Conservation (phyloP, 169 alveolate species). For the Eimeria zaria region DNA sequence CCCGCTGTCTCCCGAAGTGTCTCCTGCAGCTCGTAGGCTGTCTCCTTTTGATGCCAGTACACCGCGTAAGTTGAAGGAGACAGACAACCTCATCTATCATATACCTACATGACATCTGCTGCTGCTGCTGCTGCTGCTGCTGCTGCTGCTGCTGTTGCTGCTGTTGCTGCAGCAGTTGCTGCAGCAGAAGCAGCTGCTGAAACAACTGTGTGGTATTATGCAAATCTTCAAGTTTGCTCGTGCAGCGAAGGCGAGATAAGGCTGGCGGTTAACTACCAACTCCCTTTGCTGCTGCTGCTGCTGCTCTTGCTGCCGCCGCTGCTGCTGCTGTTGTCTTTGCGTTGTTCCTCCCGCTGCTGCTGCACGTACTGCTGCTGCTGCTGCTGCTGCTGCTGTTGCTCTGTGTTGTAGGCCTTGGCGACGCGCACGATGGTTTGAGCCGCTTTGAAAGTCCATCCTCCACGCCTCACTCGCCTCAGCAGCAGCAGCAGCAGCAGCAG, state of each 20-base stretch:
- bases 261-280: too few relatives aligned
- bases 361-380: conserved; percentile 17
- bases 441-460: background rate
- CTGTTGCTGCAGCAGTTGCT: background rate
- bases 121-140: too few relatives aligned
- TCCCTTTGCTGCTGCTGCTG: too few relatives aligned
- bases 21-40: background rate
- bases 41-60: background rate
- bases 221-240: too few relatives aligned
- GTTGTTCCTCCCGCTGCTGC: background rate
- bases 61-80: conserved; percentile 24
- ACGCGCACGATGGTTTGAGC: conserved; percentile 6
- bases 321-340: conserved; percentile 22
- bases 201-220: too few relatives aligned
- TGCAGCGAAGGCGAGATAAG: too few relatives aligned
- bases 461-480: background rate
- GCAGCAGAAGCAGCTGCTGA: background rate
- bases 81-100: too few relatives aligned
- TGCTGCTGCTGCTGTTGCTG: background rate
- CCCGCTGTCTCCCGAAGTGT: conserved; percentile 24
- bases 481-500: conserved; percentile 46
- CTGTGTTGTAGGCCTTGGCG: conserved; percentile 25
- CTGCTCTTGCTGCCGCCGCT: conserved; percentile 46
- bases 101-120: too few relatives aligned
- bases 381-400: background rate